These are phyloP conservation scores for Saitozyma sp. DNA, from an alignment of 768 basidiomycete genomes.

Conservation along the genomic window DNA sequence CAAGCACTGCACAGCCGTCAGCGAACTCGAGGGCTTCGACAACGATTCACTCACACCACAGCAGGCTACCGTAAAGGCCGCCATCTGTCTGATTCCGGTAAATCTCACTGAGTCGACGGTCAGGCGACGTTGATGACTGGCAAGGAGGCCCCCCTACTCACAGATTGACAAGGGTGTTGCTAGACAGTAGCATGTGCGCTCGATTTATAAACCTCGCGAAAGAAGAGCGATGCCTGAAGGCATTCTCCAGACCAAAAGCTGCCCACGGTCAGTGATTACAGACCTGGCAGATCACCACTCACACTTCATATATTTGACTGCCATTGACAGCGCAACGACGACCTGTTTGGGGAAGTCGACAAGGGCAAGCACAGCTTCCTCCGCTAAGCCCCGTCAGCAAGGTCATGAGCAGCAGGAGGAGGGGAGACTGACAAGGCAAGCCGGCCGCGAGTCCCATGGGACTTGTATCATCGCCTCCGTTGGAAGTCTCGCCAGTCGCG, in stretches of 20 bases:
- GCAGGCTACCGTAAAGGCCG: conserved; percentile 69
- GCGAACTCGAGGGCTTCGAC: background rate
- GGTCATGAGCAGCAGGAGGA: no score
- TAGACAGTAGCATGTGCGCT: conserved; percentile 81
- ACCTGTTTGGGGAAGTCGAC: conserved; percentile 49
- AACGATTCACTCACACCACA: conserved; percentile 57
- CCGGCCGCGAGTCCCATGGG: conserved; percentile 29
- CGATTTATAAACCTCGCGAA: conserved; percentile 73
- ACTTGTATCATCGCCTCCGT: conserved; percentile 8
- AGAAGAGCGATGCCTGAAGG: conserved; percentile 72
- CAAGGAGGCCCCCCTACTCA: conserved; percentile 42
- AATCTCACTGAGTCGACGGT: conserved; percentile 63
- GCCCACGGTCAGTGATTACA: conserved; percentile 47
- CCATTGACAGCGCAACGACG: conserved; percentile 39
- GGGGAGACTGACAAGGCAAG: conserved; percentile 21
- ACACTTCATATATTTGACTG: conserved; percentile 49
- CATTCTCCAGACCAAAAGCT: conserved; percentile 73
- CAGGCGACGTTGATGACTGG: background rate
- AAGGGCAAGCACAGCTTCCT: conserved; percentile 35
- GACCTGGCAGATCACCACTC: conserved; percentile 35
- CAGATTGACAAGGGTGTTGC: conserved; percentile 82
- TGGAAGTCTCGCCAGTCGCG: conserved; percentile 4
- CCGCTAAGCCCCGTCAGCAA: conserved; percentile 22
- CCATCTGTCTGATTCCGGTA: conserved; percentile 85
- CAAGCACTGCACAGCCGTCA: conserved; percentile 59